Evolutionary conservation across 1,284 basidiomycete species (phyloP).

Genomic region (Pyrrhoderma noxium): DNA sequence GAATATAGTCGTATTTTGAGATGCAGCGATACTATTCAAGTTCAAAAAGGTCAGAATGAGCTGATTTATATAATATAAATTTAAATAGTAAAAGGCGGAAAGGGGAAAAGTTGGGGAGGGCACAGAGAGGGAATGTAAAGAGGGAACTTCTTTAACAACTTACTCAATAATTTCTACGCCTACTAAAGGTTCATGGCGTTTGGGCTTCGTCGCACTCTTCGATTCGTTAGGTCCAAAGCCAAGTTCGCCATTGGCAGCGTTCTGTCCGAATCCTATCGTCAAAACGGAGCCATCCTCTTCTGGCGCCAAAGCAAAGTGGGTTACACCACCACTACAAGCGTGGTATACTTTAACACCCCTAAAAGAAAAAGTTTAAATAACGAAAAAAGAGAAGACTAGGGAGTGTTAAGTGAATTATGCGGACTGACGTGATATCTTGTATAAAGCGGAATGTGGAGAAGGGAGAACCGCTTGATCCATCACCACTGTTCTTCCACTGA

Average conservation of each 20-base stretch:
- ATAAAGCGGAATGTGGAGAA: conserved; percentile 78
- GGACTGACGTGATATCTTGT: conserved; percentile 67
- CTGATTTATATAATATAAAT: no score
- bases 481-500: conserved; percentile 89
- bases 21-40: conserved; percentile 63
- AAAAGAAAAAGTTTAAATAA: no score
- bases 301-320: conserved; percentile 73
- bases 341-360: conserved; percentile 68
- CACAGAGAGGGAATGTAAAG: conserved; percentile 2
- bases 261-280: conserved; percentile 85
- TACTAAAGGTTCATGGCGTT: conserved; percentile 58
- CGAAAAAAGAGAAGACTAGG: background rate
- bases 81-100: no score
- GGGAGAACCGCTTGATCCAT: conserved; percentile 78
- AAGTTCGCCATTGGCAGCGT: conserved; percentile 74
- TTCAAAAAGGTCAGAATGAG: no score
- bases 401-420: conserved; percentile 1
- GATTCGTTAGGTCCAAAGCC: conserved; percentile 74
- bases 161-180: conserved; percentile 77
- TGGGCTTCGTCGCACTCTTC: conserved; percentile 85
- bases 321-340: conserved; percentile 80
- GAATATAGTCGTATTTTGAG: conserved; percentile 81
- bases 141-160: no score
- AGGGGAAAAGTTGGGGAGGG: no score
- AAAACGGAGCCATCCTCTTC: conserved; percentile 55